Conservation (phyloP, 2,329 filamentous ascomycete genomes). For the Tricladium varicosporioides region DNA sequence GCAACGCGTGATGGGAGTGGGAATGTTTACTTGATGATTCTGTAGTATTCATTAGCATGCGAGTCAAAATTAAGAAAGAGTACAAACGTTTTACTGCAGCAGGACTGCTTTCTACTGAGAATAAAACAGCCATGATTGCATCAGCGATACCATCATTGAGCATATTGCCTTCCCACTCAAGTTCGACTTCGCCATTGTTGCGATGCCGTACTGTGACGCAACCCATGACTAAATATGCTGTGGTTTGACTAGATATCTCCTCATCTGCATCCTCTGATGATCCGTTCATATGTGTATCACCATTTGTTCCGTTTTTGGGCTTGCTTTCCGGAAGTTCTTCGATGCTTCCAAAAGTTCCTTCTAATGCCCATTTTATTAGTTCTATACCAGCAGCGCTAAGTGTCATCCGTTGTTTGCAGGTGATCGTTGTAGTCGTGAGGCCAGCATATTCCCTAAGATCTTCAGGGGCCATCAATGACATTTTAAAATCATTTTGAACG, state of each 20-base stretch:
- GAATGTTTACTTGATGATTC: conserved; percentile 59
- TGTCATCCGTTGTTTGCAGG: conserved; percentile 86
- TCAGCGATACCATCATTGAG: conserved; percentile 98
- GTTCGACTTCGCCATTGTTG: conserved; percentile 74
- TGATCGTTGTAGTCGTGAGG: conserved; percentile 91
- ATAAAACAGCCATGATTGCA: conserved; percentile 87
- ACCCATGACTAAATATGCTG: conserved; percentile 78
- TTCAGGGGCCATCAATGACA: conserved; percentile 94
- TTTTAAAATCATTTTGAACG: conserved; percentile 96
- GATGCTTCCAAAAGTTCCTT: conserved; percentile 89
- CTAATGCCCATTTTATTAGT: conserved; percentile 88
- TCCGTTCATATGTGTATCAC: conserved; percentile 37
- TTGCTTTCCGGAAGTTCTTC: conserved; percentile 53
- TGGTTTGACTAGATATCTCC: conserved; percentile 53
- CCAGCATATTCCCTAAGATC: conserved; percentile 95
- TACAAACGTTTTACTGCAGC: conserved; percentile 85
- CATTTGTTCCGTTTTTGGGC: conserved; percentile 41
- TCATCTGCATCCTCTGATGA: conserved; percentile 60
- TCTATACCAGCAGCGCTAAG: conserved; percentile 87
- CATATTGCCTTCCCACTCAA: conserved; percentile 98
- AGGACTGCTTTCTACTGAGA: conserved; percentile 89
- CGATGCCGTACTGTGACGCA: conserved; percentile 80
- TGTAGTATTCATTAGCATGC: conserved; percentile 33
- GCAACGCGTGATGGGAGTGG: conserved; percentile 47
- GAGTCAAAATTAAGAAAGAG: conserved; percentile 17